Evolutionary conservation across 305 asterid genomes (phyloP).

Genomic region (Plantago coronopus): DNA sequence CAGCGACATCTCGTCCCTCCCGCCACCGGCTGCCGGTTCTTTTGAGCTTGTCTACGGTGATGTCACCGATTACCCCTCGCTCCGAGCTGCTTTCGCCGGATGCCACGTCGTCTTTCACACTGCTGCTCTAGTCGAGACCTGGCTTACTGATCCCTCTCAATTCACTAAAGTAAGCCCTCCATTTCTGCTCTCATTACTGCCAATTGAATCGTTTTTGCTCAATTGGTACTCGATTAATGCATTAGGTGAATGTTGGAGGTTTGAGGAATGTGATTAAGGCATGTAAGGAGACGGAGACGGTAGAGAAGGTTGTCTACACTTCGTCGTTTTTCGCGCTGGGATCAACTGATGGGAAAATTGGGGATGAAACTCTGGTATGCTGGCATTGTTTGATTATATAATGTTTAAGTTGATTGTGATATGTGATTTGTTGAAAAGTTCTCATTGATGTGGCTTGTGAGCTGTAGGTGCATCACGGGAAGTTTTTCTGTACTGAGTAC

Average conservation of each 20-base stretch:
- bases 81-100: slow-evolving; percentile 62
- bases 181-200: background rate
- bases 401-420: background rate
- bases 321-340: slow-evolving; percentile 93
- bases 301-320: slow-evolving; percentile 74
- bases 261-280: slow-evolving; percentile 73
- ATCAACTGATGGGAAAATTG: slow-evolving; percentile 71
- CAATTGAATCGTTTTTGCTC: background rate
- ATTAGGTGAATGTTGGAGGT: slow-evolving; percentile 85
- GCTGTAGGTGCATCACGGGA: slow-evolving; percentile 57
- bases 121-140: slow-evolving; percentile 91
- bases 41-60: slow-evolving; percentile 75
- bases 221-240: background rate
- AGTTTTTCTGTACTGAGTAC: slow-evolving; percentile 69
- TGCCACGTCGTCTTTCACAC: slow-evolving; percentile 80
- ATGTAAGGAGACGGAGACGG: slow-evolving; percentile 43
- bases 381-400: background rate
- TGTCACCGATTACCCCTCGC: slow-evolving; percentile 67
- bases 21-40: slow-evolving; percentile 43
- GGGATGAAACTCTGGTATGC: slow-evolving; percentile 72
- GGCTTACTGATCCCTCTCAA: slow-evolving; percentile 79
- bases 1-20: slow-evolving; percentile 70
- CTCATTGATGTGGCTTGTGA: background rate
- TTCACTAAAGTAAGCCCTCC: slow-evolving; percentile 43
- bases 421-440: background rate